phyloP scores from a whole-genome alignment of 1,284 basidiomycete species.

The Anthracocystis panici-leucophaei region DNA sequence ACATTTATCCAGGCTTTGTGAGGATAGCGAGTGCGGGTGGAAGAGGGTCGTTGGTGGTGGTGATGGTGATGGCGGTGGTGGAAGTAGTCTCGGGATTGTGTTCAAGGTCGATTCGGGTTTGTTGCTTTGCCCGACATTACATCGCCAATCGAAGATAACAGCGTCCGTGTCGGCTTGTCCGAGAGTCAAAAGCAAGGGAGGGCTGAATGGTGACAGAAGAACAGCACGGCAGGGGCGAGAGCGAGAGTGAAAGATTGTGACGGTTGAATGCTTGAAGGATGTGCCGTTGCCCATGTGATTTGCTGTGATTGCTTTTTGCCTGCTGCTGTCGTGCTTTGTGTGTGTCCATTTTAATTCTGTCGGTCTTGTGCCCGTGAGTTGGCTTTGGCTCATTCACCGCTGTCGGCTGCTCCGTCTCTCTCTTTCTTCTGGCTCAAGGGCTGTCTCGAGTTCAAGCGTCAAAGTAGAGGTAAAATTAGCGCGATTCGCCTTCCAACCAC shows the following conservation, averaged over 20 bases:
- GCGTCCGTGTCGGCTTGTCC: not conserved
- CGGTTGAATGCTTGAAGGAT: not conserved
- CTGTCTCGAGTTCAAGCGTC: not conserved
- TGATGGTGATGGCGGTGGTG: not conserved
- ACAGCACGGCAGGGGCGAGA: not conserved
- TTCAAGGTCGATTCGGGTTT: not conserved
- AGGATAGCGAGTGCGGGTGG: not conserved
- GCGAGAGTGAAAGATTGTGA: not conserved
- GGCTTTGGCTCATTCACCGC: not conserved
- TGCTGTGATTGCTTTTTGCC: not conserved
- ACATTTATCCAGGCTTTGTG: conserved; percentile 32
- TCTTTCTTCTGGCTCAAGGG: conserved; percentile 1
- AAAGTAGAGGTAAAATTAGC: too few species aligned
- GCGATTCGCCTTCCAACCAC: too few species aligned
- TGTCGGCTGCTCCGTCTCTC: conserved; percentile 2
- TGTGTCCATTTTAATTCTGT: not conserved
- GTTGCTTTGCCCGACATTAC: conserved; percentile 1
- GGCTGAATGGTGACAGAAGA: not conserved
- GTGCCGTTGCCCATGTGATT: not conserved
- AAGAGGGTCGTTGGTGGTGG: not conserved
- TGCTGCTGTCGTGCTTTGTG: conserved; percentile 3
- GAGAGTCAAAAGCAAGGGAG: not conserved
- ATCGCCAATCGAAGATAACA: not conserved
- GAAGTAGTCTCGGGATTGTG: not conserved
- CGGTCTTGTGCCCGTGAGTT: not conserved